Evolutionary conservation across 352 stramenopile species (phyloP).

Genomic region (Pythium rishiriense): DNA sequence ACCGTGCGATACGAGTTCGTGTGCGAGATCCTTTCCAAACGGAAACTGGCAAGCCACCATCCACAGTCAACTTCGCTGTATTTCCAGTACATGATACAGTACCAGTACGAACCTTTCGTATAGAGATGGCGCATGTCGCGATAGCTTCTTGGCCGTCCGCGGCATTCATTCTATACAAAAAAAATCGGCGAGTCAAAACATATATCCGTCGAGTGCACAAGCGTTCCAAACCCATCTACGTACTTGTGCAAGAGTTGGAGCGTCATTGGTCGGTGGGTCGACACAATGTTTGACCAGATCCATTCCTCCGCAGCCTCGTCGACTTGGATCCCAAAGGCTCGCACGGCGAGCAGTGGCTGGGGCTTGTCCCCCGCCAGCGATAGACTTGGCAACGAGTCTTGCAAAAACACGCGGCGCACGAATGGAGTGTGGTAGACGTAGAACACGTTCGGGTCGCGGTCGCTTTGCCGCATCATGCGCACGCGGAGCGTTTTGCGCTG

Average conservation of each 20-base stretch:
- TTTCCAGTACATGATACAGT: too few species aligned
- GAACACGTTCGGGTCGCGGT: conserved; percentile 67
- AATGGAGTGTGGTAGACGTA: conserved; percentile 86
- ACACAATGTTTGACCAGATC: conserved; percentile 67
- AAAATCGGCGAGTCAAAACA: too few species aligned
- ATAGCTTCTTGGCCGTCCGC: conserved; percentile 25
- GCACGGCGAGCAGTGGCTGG: conserved; percentile 49
- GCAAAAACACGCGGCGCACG: conserved; percentile 51
- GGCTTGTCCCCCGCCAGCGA: conserved; percentile 16
- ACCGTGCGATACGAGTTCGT: conserved; percentile 58
- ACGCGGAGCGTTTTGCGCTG: conserved; percentile 73
- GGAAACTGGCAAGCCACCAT: conserved; percentile 42
- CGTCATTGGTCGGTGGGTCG: conserved; percentile 61
- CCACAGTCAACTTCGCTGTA: background rate
- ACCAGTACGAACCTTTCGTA: conserved; percentile 39
- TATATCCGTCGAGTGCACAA: too few species aligned
- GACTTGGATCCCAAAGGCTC: conserved; percentile 72
- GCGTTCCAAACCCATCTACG: conserved; percentile 1
- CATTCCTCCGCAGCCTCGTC: conserved; percentile 70
- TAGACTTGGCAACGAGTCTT: conserved; percentile 51
- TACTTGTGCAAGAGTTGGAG: conserved; percentile 61
- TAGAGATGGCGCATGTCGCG: conserved; percentile 54
- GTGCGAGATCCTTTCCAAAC: conserved; percentile 53
- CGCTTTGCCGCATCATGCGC: conserved; percentile 66
- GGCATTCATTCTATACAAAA: background rate